Conservation (phyloP, 2,329 filamentous ascomycete genomes). For the Trichoderma afroharzianum region DNA sequence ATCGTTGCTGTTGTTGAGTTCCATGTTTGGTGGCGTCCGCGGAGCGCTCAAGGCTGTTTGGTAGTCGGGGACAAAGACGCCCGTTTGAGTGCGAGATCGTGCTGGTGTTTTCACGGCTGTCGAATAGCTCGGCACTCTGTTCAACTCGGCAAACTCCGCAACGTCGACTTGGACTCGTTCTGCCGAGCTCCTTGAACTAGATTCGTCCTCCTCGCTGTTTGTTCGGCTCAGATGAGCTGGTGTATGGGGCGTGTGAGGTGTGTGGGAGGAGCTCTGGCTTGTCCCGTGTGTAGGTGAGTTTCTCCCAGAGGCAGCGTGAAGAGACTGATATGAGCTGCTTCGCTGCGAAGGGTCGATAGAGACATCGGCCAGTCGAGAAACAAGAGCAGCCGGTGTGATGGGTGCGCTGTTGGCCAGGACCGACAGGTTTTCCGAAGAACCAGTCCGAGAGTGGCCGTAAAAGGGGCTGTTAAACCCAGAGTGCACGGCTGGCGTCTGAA, state of each 20-base stretch:
- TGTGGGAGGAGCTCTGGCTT: constrained; percentile 33
- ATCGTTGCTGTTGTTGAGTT: constrained; percentile 28
- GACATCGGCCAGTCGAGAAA: constrained; percentile 67
- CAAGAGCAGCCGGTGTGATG: constrained; percentile 52
- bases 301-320: constrained; percentile 42
- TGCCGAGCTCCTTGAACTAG: constrained; percentile 51
- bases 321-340: constrained; percentile 45
- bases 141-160: constrained; percentile 60
- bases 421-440: constrained; percentile 77
- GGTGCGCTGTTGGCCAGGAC: constrained; percentile 36
- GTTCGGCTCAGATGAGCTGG: constrained; percentile 49
- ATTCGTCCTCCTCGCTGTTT: constrained; percentile 49
- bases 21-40: constrained; percentile 41
- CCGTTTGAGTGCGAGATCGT: constrained; percentile 48
- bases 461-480: constrained; percentile 81
- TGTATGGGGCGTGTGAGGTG: constrained; percentile 42
- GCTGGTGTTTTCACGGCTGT: constrained; percentile 67
- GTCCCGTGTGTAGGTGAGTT: constrained; percentile 39
- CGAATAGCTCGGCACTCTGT: constrained; percentile 72
- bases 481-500: constrained; percentile 68
- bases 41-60: constrained; percentile 56
- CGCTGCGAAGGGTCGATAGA: constrained; percentile 47
- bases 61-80: constrained; percentile 62
- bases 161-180: constrained; percentile 57
- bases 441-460: constrained; percentile 65